A percentile compares a stretch with the other conserved stretches of the same genome.
These are phyloP conservation scores for Globisporangium rhizosaccharum DNA, from an alignment of 352 stramenopile genomes.

Conservation along the genomic window DNA sequence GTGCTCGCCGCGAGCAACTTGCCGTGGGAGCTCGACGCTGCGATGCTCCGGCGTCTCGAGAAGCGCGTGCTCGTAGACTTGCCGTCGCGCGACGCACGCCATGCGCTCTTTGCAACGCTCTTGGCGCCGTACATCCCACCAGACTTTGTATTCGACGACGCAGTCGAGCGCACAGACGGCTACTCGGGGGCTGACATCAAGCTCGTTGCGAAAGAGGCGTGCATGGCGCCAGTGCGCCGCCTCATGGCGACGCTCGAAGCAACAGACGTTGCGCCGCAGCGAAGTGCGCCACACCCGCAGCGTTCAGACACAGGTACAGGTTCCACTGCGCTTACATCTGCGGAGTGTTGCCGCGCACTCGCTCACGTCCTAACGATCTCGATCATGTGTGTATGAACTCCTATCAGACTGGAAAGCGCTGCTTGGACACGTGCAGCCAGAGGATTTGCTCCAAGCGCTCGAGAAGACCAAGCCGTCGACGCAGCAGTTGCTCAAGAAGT, in stretches of 20 bases:
- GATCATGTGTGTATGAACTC: not conserved
- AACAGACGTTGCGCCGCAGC: conserved; percentile 16
- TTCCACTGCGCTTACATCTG: not conserved
- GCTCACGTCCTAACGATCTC: not conserved
- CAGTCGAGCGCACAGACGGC: conserved; percentile 50
- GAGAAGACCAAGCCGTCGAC: conserved; percentile 78
- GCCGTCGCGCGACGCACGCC: conserved; percentile 51
- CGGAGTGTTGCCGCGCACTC: not conserved
- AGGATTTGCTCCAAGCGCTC: conserved; percentile 48
- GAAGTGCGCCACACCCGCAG: conserved; percentile 13
- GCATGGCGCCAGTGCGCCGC: conserved; percentile 71
- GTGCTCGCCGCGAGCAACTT: conserved; percentile 79
- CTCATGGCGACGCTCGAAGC: conserved; percentile 65
- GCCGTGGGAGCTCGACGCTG: conserved; percentile 74
- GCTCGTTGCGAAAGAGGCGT: conserved; percentile 80
- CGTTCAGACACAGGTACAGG: not conserved
- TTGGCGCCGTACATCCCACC: conserved; percentile 49
- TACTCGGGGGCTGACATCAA: conserved; percentile 86
- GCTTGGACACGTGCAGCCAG: conserved; percentile 49
- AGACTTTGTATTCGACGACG: conserved; percentile 46
- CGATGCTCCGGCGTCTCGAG: conserved; percentile 78
- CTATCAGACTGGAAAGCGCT: conserved; percentile 44
- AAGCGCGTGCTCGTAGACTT: conserved; percentile 81
- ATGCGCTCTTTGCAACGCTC: conserved; percentile 51
- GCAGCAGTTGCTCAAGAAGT: conserved; percentile 70